A percentile compares a stretch with the other conserved stretches of the same genome.
phyloP scores from a whole-genome alignment of 192 early-diverging fungal species.

The Allomyces macrogynus region DNA sequence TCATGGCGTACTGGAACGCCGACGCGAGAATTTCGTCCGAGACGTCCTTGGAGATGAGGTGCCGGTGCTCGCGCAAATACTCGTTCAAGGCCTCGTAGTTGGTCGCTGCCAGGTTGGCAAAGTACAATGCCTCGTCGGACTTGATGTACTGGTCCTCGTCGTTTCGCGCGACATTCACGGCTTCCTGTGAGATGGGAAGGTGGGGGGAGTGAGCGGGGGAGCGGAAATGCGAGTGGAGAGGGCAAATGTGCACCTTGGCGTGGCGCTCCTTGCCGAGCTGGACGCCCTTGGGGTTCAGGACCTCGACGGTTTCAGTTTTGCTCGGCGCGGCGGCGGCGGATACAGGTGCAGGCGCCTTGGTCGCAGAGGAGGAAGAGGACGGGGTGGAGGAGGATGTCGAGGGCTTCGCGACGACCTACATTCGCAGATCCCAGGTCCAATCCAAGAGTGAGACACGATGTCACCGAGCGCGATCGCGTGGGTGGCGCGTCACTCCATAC shows the following conservation, averaged over 20 bases:
- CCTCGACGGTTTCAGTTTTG: constrained; percentile 30
- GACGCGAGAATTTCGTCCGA: constrained; percentile 68
- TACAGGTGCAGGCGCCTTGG: constrained; percentile 11
- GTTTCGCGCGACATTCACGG: constrained; percentile 9
- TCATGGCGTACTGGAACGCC: constrained; percentile 58
- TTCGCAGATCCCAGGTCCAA: no score
- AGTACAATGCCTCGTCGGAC: constrained; percentile 29
- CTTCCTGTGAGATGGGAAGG: not conserved
- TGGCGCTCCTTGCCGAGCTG: constrained; percentile 11
- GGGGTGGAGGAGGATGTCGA: not conserved
- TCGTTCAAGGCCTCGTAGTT: constrained; percentile 25
- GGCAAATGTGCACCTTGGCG: not conserved
- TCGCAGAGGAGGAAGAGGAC: constrained; percentile 15
- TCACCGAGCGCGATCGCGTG: no score
- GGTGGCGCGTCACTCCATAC: no score
- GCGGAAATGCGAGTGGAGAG: not conserved
- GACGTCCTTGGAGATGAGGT: constrained; percentile 44
- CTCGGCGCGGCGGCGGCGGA: not conserved
- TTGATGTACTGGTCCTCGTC: constrained; percentile 33
- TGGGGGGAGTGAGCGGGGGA: not conserved
- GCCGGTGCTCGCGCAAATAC: constrained; percentile 47
- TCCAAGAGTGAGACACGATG: no score
- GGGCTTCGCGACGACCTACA: no score
- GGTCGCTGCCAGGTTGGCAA: constrained; percentile 33
- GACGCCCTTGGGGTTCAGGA: constrained; percentile 29